These are phyloP conservation scores for Umbelopsis sp. DNA, from an alignment of 192 early-diverging fungal species.

Conservation along the genomic window DNA sequence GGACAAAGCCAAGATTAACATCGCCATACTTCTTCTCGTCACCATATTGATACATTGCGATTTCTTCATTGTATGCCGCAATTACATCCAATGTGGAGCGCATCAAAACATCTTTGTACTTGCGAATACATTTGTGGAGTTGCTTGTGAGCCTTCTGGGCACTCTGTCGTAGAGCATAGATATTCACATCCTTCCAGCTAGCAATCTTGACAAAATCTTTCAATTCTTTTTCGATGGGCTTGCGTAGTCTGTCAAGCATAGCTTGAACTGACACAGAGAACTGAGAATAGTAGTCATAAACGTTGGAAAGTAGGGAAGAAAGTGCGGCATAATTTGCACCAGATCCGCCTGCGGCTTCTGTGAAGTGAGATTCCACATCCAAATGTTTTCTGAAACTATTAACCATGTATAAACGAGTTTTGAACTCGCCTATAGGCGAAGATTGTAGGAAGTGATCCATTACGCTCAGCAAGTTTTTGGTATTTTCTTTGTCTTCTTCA, in stretches of 20 bases:
- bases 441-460: slow-evolving; percentile 83
- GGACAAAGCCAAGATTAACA: slow-evolving; percentile 37
- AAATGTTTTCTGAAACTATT: slow-evolving; percentile 26
- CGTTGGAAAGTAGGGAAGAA: slow-evolving; percentile 67
- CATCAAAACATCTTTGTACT: slow-evolving; percentile 79
- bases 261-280: slow-evolving; percentile 60
- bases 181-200: slow-evolving; percentile 96
- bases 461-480: slow-evolving; percentile 56
- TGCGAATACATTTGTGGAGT: slow-evolving; percentile 86
- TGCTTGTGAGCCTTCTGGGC: slow-evolving; percentile 91
- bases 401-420: slow-evolving; percentile 60
- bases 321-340: slow-evolving; percentile 26
- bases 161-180: slow-evolving; percentile 86
- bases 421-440: slow-evolving; percentile 79
- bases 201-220: slow-evolving; percentile 94
- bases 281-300: slow-evolving; percentile 80
- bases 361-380: slow-evolving; percentile 33
- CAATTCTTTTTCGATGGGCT: slow-evolving; percentile 86
- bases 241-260: slow-evolving; percentile 59
- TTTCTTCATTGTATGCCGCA: slow-evolving; percentile 46
- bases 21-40: slow-evolving; percentile 36
- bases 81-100: slow-evolving; percentile 75
- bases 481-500: slow-evolving; percentile 27
- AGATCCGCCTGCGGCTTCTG: slow-evolving; percentile 3
- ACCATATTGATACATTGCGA: slow-evolving; percentile 39